A percentile compares a stretch with the other conserved stretches of the same genome.
These are phyloP conservation scores for Leucocoprinus sp. DNA, from an alignment of 768 basidiomycete genomes.

Conservation along the genomic window DNA sequence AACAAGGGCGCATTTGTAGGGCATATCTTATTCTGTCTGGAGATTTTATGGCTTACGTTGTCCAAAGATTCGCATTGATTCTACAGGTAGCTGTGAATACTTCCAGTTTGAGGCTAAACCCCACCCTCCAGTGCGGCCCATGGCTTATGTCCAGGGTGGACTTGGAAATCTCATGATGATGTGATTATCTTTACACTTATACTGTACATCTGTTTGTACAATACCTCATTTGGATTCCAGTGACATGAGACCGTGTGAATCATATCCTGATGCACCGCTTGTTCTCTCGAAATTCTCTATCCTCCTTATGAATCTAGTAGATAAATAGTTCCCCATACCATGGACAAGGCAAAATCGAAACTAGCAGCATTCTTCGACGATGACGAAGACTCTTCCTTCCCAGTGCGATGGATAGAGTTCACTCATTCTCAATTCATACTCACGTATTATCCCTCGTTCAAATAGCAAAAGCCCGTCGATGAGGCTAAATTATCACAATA, in stretches of 20 bases:
- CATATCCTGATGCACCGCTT: background rate
- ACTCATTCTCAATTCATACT: constrained; percentile 48
- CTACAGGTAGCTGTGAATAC: constrained; percentile 64
- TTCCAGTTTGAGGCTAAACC: constrained; percentile 78
- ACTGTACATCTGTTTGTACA: background rate
- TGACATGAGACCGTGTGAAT: constrained; percentile 10
- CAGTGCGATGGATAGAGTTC: constrained; percentile 84
- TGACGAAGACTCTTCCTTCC: constrained; percentile 77
- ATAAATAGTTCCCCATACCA: constrained; percentile 15
- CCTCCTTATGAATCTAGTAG: background rate
- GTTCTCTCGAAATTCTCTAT: background rate
- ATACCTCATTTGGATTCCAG: background rate
- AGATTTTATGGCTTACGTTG: constrained; percentile 3
- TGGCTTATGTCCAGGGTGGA: constrained; percentile 77
- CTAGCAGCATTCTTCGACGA: constrained; percentile 80
- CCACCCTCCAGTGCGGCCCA: constrained; percentile 87
- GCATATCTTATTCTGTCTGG: background rate
- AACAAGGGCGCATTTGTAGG: constrained; percentile 91
- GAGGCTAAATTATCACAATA: constrained; percentile 82
- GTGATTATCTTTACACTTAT: constrained; percentile 10
- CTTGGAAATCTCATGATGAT: constrained; percentile 65
- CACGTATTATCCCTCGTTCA: constrained; percentile 44
- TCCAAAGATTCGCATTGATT: constrained; percentile 74
- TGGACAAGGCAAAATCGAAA: constrained; percentile 64
- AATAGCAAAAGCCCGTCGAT: constrained; percentile 79